phyloP scores from a whole-genome alignment of 2,329 filamentous ascomycete genomes.

The Domatiomyces catenatus region DNA sequence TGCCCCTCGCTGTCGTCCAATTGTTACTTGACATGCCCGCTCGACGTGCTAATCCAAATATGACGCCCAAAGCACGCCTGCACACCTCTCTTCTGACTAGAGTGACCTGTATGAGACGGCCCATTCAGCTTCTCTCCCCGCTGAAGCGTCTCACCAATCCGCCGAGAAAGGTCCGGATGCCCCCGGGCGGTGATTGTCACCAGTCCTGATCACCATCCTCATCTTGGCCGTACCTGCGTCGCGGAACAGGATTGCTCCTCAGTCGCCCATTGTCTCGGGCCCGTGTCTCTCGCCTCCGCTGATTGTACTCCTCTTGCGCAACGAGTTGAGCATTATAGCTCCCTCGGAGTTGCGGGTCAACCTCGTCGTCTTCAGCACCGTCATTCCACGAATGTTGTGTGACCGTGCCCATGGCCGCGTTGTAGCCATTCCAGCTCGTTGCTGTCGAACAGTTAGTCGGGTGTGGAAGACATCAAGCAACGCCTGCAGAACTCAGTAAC shows the following conservation, averaged over 20 bases:
- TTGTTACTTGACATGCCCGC: background rate
- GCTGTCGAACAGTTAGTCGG: slow-evolving; percentile 33
- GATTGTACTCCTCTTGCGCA: slow-evolving; percentile 31
- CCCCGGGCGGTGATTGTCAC: slow-evolving; percentile 12
- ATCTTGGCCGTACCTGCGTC: slow-evolving; percentile 16
- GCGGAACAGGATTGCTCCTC: slow-evolving; percentile 11
- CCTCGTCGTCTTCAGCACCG: slow-evolving; percentile 46
- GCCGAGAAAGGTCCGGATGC: background rate
- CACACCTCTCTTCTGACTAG: background rate
- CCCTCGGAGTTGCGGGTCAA: slow-evolving; percentile 41
- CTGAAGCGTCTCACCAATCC: background rate
- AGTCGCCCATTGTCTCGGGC: slow-evolving; percentile 18
- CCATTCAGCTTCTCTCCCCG: background rate
- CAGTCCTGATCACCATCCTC: slow-evolving; percentile 15
- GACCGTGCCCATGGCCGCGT: slow-evolving; percentile 57
- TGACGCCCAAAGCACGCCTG: background rate
- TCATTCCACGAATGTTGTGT: slow-evolving; percentile 68
- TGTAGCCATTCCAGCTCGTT: slow-evolving; percentile 68
- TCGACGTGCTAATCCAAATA: background rate
- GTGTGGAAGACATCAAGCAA: slow-evolving; percentile 17
- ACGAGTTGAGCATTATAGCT: slow-evolving; percentile 47
- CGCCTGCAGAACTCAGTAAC: slow-evolving; percentile 15
- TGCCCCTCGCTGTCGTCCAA: background rate
- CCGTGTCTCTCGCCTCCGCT: slow-evolving; percentile 3
- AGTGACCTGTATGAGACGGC: background rate